These are phyloP conservation scores for Leccinum pellstonianum DNA, from an alignment of 768 basidiomycete species.

Conservation along the genomic window DNA sequence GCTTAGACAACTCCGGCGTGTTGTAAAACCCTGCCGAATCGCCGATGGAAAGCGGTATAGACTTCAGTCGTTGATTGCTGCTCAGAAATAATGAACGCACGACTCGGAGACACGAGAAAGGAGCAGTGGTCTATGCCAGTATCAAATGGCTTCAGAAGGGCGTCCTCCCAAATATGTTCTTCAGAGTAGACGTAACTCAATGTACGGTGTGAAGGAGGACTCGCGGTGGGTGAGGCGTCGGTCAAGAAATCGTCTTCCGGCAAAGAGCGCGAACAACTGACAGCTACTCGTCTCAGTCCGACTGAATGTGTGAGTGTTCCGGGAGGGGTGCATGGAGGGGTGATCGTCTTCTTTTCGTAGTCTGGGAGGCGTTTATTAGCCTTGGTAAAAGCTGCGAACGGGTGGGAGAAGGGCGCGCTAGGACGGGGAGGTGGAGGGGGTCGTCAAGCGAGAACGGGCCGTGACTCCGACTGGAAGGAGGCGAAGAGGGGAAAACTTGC, in stretches of 20 bases:
- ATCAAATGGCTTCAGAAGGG: conserved; percentile 44
- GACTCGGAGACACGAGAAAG: neutral
- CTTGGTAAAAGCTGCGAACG: conserved; percentile 60
- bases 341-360: conserved; percentile 41
- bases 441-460: conserved; percentile 28
- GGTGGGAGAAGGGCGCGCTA: conserved; percentile 35
- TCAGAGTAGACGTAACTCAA: conserved; percentile 30
- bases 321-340: conserved; percentile 23
- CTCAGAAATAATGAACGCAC: conserved; percentile 13
- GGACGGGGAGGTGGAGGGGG: conserved; percentile 15
- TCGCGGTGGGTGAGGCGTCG: conserved; percentile 9
- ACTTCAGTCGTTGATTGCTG: conserved; percentile 42
- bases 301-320: conserved; percentile 17
- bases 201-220: conserved; percentile 13
- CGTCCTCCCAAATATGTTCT: conserved; percentile 47
- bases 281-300: conserved; percentile 14
- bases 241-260: conserved; percentile 28
- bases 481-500: conserved; percentile 28
- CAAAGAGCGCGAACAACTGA: conserved; percentile 16
- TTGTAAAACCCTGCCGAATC: conserved; percentile 50
- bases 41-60: conserved; percentile 46
- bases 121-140: conserved; percentile 30
- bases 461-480: conserved; percentile 34
- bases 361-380: conserved; percentile 41
- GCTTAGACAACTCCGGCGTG: conserved; percentile 37